These are phyloP conservation scores for Friedmanniomyces simplex DNA, from an alignment of 495 filamentous ascomycete species.

Conservation along the genomic window DNA sequence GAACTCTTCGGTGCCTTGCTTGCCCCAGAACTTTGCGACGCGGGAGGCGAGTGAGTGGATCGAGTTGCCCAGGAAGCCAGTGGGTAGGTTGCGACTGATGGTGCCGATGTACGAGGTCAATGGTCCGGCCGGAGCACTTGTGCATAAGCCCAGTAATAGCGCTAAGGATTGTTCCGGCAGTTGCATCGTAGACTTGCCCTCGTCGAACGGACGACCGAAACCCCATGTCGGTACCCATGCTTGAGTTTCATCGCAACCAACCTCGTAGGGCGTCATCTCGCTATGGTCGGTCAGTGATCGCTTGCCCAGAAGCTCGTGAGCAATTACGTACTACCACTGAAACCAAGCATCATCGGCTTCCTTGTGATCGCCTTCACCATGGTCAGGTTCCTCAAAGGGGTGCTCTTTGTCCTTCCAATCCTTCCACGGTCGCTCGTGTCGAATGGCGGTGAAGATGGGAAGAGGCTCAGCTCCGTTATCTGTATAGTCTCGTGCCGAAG, in stretches of 20 bases:
- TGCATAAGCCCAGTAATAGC: slow-evolving; percentile 25
- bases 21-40: slow-evolving; percentile 25
- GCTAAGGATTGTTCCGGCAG: slow-evolving; percentile 29
- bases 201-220: slow-evolving; percentile 24
- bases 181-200: slow-evolving; percentile 22
- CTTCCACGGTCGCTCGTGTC: slow-evolving; percentile 24
- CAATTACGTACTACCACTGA: slow-evolving; percentile 22
- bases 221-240: slow-evolving; percentile 29
- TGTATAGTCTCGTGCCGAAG: slow-evolving; percentile 14
- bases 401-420: slow-evolving; percentile 11
- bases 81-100: slow-evolving; percentile 25
- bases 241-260: slow-evolving; percentile 28
- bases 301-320: background rate
- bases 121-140: slow-evolving; percentile 27
- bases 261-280: slow-evolving; percentile 27
- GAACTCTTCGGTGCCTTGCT: slow-evolving; percentile 26
- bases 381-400: slow-evolving; percentile 9
- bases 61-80: slow-evolving; percentile 23
- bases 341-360: slow-evolving; percentile 25
- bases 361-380: slow-evolving; percentile 20
- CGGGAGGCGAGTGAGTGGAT: slow-evolving; percentile 17
- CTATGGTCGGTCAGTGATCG: background rate
- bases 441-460: slow-evolving; percentile 25
- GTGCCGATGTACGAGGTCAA: slow-evolving; percentile 26
- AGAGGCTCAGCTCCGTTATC: slow-evolving; percentile 20